phyloP scores from a whole-genome alignment of 306 rosid species.

The Malus orientalis region DNA sequence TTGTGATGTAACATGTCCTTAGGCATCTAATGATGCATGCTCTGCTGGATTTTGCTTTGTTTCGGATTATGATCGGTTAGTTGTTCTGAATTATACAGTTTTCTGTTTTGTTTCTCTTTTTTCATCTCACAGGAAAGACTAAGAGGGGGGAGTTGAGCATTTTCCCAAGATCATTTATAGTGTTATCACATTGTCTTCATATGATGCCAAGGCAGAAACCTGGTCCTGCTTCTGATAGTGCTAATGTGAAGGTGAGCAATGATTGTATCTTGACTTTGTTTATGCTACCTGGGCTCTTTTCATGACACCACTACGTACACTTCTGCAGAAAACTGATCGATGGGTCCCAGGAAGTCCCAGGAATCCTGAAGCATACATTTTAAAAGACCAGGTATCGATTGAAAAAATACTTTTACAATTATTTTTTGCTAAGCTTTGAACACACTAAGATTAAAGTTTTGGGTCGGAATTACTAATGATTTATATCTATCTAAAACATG shows the following conservation, averaged over 20 bases:
- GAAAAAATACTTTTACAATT: not conserved
- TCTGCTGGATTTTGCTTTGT: not conserved
- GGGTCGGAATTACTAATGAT: not conserved
- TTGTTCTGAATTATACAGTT: not conserved
- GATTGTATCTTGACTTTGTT: not conserved
- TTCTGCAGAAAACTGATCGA: conserved; percentile 35
- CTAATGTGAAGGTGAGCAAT: conserved; percentile 44
- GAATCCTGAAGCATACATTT: conserved; percentile 71
- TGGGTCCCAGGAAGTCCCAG: conserved; percentile 79
- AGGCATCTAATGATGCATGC: not conserved
- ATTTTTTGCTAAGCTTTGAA: not conserved
- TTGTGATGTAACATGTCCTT: not conserved
- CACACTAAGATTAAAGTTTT: not conserved
- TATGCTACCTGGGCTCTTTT: conserved; percentile 1
- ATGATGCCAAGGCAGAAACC: conserved; percentile 84
- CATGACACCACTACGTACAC: not conserved
- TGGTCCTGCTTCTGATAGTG: conserved; percentile 46
- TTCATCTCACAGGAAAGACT: conserved; percentile 57
- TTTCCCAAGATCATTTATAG: conserved; percentile 55
- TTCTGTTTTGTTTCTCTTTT: not conserved
- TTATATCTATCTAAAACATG: not conserved
- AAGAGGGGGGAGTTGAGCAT: conserved; percentile 87
- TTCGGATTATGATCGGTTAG: not conserved
- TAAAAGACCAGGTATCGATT: conserved; percentile 59
- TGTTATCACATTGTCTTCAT: conserved; percentile 73